Evolutionary conservation across 2,329 filamentous ascomycete species (phyloP).

Genomic region (Apiospora sp.): DNA sequence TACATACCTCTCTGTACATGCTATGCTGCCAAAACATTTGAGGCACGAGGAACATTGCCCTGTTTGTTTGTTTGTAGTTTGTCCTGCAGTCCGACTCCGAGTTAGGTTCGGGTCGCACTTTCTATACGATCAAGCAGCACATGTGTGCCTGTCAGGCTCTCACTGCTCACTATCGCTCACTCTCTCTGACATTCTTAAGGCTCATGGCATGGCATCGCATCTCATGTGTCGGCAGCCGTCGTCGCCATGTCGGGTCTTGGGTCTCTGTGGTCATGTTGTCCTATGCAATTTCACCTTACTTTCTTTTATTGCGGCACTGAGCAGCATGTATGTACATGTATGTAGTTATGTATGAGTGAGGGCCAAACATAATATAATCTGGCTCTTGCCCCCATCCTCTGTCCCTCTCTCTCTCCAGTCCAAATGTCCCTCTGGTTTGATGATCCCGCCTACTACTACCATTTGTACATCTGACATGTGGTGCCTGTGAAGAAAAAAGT

Average conservation of each 20-base stretch:
- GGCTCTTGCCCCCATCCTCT: not conserved
- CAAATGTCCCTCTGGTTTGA: slow-evolving; percentile 3
- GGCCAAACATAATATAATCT: not conserved
- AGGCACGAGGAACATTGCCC: slow-evolving; percentile 20
- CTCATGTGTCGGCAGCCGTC: slow-evolving; percentile 8
- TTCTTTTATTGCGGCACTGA: not conserved
- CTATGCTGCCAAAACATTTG: not conserved
- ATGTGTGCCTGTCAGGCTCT: not conserved
- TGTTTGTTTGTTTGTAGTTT: not conserved
- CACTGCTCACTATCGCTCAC: not conserved
- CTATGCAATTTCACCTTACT: not conserved
- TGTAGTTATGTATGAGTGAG: not conserved
- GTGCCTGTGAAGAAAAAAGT: slow-evolving; percentile 4
- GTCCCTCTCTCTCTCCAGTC: not conserved
- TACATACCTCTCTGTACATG: not conserved
- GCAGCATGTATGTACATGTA: not conserved
- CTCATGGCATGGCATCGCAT: not conserved
- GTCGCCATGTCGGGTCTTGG: not conserved
- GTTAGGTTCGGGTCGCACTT: not conserved
- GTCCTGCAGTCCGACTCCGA: not conserved
- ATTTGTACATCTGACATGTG: slow-evolving; percentile 10
- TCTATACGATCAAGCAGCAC: not conserved
- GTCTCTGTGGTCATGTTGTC: not conserved
- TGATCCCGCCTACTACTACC: not conserved
- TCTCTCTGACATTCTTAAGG: not conserved